Conservation (phyloP, 1,284 basidiomycete species). For the Heliocybe sulcata region DNA sequence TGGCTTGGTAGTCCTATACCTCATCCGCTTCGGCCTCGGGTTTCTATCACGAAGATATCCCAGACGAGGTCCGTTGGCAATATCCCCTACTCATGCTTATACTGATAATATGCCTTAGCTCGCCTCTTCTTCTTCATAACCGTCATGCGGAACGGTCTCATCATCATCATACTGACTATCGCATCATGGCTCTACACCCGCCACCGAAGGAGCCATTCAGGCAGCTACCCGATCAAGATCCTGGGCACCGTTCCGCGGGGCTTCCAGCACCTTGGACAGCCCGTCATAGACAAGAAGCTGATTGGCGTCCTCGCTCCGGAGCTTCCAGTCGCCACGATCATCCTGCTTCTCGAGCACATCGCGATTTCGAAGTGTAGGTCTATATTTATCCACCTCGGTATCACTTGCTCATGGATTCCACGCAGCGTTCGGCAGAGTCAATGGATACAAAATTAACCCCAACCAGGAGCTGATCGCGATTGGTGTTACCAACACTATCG, state of each 20-base stretch:
- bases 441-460: slow-evolving; percentile 96
- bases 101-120: slow-evolving; percentile 29
- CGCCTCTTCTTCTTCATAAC: slow-evolving; percentile 86
- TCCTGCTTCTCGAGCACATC: slow-evolving; percentile 94
- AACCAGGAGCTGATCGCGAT: slow-evolving; percentile 98
- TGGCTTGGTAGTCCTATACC: slow-evolving; percentile 71
- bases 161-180: slow-evolving; percentile 80
- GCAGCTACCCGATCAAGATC: slow-evolving; percentile 83
- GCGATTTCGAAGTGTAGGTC: slow-evolving; percentile 84
- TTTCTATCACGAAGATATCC: slow-evolving; percentile 63
- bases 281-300: slow-evolving; percentile 58
- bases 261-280: slow-evolving; percentile 71
- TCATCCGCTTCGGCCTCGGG: slow-evolving; percentile 63
- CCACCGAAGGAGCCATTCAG: slow-evolving; percentile 45
- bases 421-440: slow-evolving; percentile 88
- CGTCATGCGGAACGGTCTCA: slow-evolving; percentile 82
- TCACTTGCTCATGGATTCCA: not conserved
- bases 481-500: slow-evolving; percentile 89
- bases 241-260: slow-evolving; percentile 80
- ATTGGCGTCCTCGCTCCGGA: slow-evolving; percentile 69
- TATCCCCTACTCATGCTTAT: not conserved
- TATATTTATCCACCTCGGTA: not conserved
- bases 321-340: slow-evolving; percentile 90
- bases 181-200: slow-evolving; percentile 81
- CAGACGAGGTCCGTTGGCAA: slow-evolving; percentile 39